Evolutionary conservation across 306 rosid species (phyloP).

Genomic region (Ormosia emarginata): DNA sequence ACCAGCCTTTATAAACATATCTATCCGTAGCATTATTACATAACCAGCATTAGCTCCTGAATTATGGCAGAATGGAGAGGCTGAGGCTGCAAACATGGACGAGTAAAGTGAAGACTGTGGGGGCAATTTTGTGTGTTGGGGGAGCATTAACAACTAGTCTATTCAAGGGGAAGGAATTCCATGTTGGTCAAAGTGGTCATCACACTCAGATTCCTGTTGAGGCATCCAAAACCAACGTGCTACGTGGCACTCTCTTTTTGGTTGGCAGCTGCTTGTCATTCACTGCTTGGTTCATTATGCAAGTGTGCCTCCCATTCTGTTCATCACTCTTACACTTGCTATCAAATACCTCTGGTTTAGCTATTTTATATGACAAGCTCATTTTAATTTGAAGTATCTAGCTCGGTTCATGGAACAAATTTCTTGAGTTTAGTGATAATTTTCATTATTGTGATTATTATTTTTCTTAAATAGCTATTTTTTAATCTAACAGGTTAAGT

Average conservation of each 20-base stretch:
- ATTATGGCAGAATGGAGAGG: conserved; percentile 36
- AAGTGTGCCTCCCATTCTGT: conserved; percentile 25
- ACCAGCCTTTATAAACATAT: neutral
- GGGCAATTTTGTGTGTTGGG: conserved; percentile 45
- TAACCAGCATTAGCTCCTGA: neutral
- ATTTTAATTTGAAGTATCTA: neutral
- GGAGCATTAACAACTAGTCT: conserved; percentile 23
- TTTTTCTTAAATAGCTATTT: neutral
- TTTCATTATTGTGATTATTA: neutral
- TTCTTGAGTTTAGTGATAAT: neutral
- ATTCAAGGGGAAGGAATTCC: neutral
- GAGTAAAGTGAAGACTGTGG: conserved; percentile 35
- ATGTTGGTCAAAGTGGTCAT: conserved; percentile 28
- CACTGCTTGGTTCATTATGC: conserved; percentile 38
- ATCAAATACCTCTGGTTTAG: neutral
- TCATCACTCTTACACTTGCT: neutral
- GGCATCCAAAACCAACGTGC: conserved; percentile 27
- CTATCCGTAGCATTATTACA: neutral
- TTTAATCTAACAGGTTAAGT: conserved; percentile 36
- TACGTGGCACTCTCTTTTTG: conserved; percentile 46
- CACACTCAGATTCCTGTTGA: neutral
- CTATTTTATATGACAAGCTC: neutral
- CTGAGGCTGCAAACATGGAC: conserved; percentile 15
- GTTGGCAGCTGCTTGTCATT: conserved; percentile 48
- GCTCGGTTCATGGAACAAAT: neutral